Evolutionary conservation across 1,284 basidiomycete species (phyloP).

Genomic region (Mycosarcoma maydis): DNA sequence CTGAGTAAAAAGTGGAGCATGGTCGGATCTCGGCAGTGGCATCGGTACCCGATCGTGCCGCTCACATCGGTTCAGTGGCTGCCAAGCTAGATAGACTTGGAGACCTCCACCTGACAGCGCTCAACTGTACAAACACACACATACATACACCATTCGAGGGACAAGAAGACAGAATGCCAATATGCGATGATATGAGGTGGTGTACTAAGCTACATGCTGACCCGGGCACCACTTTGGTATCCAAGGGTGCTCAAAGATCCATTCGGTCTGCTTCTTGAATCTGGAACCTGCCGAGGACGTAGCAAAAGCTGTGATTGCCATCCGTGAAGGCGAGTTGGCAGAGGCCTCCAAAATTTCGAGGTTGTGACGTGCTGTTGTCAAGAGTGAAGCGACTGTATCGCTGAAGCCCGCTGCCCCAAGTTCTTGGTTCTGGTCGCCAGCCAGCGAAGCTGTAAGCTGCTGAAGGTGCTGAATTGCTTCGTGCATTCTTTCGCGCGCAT

Average conservation of each 20-base stretch:
- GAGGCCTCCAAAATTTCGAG: neutral
- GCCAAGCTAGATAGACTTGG: too few relatives aligned
- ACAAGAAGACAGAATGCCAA: too few relatives aligned
- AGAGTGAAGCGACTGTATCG: constrained; percentile 12
- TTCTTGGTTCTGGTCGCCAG: constrained; percentile 2
- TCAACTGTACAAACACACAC: too few relatives aligned
- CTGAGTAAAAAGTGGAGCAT: constrained; percentile 7
- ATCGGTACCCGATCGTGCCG: too few relatives aligned
- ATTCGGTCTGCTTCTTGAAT: neutral
- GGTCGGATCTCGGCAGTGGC: constrained; percentile 9
- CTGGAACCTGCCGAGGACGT: neutral
- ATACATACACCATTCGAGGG: too few relatives aligned
- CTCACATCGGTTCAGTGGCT: too few relatives aligned
- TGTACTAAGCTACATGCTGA: too few relatives aligned
- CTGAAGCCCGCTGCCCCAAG: constrained; percentile 7
- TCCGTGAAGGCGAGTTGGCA: neutral
- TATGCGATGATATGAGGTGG: too few relatives aligned
- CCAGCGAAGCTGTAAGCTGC: constrained; percentile 2
- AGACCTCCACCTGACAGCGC: too few relatives aligned
- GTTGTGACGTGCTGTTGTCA: constrained; percentile 24
- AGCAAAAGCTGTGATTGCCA: neutral
- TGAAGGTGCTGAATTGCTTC: constrained; percentile 11
- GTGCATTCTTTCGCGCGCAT: constrained; percentile 11
- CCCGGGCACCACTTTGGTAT: constrained; percentile 19
- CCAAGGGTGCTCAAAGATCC: constrained; percentile 33